Percentiles rank a stretch among this genome's conserved stretches.
Conservation (phyloP, 305 asterid species). For the Solanum chacoense region DNA sequence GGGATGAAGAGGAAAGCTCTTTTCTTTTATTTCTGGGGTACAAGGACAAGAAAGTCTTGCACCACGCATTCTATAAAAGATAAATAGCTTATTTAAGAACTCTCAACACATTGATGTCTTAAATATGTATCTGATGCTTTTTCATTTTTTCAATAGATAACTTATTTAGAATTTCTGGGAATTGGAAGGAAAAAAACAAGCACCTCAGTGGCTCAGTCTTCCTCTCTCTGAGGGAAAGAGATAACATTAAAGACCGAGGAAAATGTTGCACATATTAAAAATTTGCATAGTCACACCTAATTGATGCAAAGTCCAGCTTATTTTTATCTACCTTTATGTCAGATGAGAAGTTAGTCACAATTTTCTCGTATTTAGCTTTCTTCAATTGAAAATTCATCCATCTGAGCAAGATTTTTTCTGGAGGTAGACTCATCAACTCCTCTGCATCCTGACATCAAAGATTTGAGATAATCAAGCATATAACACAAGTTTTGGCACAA, state of each 20-base stretch:
- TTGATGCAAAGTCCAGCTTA: not conserved
- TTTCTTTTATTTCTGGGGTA: not conserved
- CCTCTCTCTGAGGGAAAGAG: not conserved
- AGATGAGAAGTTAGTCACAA: slow-evolving; percentile 77
- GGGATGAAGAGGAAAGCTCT: not conserved
- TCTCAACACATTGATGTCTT: not conserved
- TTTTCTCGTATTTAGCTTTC: slow-evolving; percentile 68
- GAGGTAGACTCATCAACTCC: slow-evolving; percentile 79
- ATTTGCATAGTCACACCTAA: not conserved
- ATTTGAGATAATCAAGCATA: not conserved
- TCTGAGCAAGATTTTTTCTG: slow-evolving; percentile 81
- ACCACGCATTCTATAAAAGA: not conserved
- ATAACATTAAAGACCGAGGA: not conserved
- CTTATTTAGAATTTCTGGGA: not conserved
- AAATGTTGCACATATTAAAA: not conserved
- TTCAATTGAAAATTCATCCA: slow-evolving; percentile 98
- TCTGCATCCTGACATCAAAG: slow-evolving; percentile 57
- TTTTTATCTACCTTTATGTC: slow-evolving; percentile 63
- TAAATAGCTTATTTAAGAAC: not conserved
- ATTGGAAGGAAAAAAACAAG: not conserved
- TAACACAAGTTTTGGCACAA: not conserved
- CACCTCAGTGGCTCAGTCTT: not conserved
- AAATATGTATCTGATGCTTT: not conserved
- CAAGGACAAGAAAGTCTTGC: not conserved
- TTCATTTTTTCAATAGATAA: not conserved